phyloP scores from a whole-genome alignment of 495 filamentous ascomycete genomes.

The Hamigera avellanea region DNA sequence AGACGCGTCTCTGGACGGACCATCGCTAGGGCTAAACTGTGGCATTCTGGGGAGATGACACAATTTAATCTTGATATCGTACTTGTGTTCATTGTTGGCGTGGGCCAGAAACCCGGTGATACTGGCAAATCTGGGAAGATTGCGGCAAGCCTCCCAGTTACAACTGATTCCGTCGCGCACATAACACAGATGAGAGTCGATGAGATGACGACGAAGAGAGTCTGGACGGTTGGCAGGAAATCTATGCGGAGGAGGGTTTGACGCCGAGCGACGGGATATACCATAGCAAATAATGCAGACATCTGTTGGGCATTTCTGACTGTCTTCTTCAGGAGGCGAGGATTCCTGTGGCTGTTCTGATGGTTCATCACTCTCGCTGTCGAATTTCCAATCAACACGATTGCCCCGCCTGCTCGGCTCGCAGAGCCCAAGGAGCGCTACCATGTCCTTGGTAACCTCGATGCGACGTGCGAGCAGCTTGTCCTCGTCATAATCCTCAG shows the following conservation, averaged over 20 bases:
- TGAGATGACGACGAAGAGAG: too few relatives aligned
- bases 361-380: slow-evolving; percentile 6
- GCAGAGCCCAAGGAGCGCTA: slow-evolving; percentile 11
- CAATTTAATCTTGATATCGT: too few relatives aligned
- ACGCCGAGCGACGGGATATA: slow-evolving; percentile 13
- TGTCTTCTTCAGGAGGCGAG: slow-evolving; percentile 5
- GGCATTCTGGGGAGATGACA: too few relatives aligned
- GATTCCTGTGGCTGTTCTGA: slow-evolving; percentile 8
- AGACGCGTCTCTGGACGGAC: too few relatives aligned
- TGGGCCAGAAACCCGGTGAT: too few relatives aligned
- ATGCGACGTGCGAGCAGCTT: slow-evolving; percentile 15
- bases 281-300: slow-evolving; percentile 19
- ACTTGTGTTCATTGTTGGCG: too few relatives aligned
- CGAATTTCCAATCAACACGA: slow-evolving; percentile 11
- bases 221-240: too few relatives aligned
- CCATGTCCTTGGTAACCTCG: slow-evolving; percentile 19
- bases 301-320: slow-evolving; percentile 11
- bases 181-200: too few relatives aligned
- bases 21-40: too few relatives aligned
- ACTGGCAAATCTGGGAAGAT: too few relatives aligned
- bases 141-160: too few relatives aligned
- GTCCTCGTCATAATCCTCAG: slow-evolving; percentile 14
- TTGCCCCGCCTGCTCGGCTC: slow-evolving; percentile 15
- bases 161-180: too few relatives aligned
- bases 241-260: slow-evolving; percentile 18